Evolutionary conservation across 2,329 filamentous ascomycete genomes (phyloP), one percentile per base, ranked within the genome.

Genomic region (Rachicladosporium sp.): DNA sequence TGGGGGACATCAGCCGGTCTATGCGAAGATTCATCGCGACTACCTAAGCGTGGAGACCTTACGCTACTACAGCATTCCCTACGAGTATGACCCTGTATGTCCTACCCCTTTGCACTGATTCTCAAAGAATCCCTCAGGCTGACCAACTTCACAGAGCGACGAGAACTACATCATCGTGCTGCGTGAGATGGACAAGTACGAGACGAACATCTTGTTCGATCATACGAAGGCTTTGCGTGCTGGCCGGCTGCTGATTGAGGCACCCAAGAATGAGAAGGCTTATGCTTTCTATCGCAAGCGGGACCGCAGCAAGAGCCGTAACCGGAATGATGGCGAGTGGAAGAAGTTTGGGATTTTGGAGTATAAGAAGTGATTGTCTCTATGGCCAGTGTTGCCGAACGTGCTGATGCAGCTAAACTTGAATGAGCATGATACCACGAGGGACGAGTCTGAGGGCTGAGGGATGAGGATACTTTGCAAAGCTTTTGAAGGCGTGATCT

Each of bases 141-240:
- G 19, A 36, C 35, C 11, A 31, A 2, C 6, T 31, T 27, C 15
- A 37, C 47, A 66, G 64, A 36, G 41, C 50, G 62, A 70, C 48
- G 55, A 58, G 7, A 60, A 67, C 40, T 70, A 64, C 55, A 63
- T 69, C 52, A 66, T 70, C 50, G 65, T 70, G 42, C 57, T 68
- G 8, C 62, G 64, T 37, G 67, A 70, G 44, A 66, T 70, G 61
- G 61, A 63, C 46, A 59, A 61, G 35, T 55, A 58, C 40, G 66
- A 69, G 38, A 70, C 66, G 4, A 65, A 70, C 32, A 57, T 69
- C 19, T 53, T 70, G 23, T 70, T 70, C 47, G 67, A 70, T 48
- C 67, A 70, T 45, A 70, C 67, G 10, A 59, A 60, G 10, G 61
- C 65, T 15, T 56, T 69, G 12, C 63, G 66, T 37, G 50, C 51